Evolutionary conservation across 2,329 filamentous ascomycete genomes (phyloP), one percentile per base, ranked within the genome.

Genomic region (Phoma sp.): DNA sequence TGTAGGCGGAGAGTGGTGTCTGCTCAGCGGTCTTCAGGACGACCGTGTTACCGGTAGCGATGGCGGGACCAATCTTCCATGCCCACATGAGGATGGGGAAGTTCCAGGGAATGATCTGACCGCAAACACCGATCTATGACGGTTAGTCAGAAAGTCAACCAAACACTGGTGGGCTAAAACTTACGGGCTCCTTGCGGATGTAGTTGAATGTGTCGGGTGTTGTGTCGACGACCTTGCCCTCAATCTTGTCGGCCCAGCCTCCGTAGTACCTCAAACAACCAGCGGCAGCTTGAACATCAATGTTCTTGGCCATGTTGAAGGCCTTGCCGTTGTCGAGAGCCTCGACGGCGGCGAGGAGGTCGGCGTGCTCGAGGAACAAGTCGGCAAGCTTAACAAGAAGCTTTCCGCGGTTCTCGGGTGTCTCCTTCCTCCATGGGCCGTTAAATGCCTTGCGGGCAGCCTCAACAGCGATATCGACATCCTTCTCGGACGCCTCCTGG

Each of bases 211-310:
- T 91, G 62, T 90, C 87, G 53, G 85, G 84, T 68, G 84, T 80
- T 65, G 91, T 90, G 68, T 96, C 90, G 62, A 95, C 87, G 51
- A 92, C 91, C 82, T 93, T 92, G 77, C 92, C 92, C 77, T 87
- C 83, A 63, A 95, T 88, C 87, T 96, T 96, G 83, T 96, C 92
- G 68, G 92, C 90, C 87, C 89, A 96, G 58, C 92, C 92, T 71
- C 84, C 92, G 69, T 93, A 95, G 81, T 93, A 97, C 77, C 92
- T 87, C 69, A 97, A 77, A 78, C 84, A 88, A 71, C 83, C 87
- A 61, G 85, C 81, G 53, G 87, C 87, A 64, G 85, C 83, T 48
- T 76, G 79, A 34, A 96, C 83, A 72, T 96, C 92, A 36, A 64
- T 56, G 61, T 86, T 89, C 72, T 86, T 89, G 66, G 91, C 88